phyloP scores from a whole-genome alignment of 306 rosid genomes.

The Rosa persica region DNA sequence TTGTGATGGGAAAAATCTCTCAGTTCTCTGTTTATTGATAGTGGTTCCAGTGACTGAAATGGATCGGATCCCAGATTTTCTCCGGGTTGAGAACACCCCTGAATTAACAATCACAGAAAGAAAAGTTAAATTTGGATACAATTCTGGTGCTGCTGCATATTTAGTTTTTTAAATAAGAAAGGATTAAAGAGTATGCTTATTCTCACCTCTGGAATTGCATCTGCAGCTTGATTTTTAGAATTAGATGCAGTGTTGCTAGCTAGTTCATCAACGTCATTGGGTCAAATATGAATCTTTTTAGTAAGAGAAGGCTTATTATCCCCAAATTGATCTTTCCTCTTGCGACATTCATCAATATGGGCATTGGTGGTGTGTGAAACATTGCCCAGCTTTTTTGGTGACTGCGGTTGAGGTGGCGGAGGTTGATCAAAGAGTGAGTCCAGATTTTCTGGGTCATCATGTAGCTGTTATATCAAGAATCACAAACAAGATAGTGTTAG shows the following conservation, averaged over 20 bases:
- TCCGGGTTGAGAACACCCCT: conserved; percentile 9
- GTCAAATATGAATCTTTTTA: neutral
- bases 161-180: neutral
- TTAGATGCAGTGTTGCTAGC: neutral
- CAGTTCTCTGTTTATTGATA: neutral
- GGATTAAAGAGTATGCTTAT: conserved; percentile 14
- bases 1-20: neutral
- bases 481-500: conserved; percentile 15
- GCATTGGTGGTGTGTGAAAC: no score
- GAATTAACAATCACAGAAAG: conserved; percentile 22
- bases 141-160: conserved; percentile 1
- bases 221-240: neutral
- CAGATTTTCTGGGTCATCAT: neutral
- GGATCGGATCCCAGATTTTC: neutral
- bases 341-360: neutral
- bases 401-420: neutral
- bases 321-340: neutral
- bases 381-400: neutral
- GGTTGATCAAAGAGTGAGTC: neutral
- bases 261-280: neutral
- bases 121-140: conserved; percentile 7
- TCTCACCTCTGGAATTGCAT: conserved; percentile 35
- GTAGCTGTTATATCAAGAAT: conserved; percentile 24
- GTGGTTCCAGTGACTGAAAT: neutral
- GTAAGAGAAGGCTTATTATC: neutral